Base-by-base conservation (phyloP, 2,329 filamentous ascomycete species). In the Trichoderma aggressivum region DNA sequence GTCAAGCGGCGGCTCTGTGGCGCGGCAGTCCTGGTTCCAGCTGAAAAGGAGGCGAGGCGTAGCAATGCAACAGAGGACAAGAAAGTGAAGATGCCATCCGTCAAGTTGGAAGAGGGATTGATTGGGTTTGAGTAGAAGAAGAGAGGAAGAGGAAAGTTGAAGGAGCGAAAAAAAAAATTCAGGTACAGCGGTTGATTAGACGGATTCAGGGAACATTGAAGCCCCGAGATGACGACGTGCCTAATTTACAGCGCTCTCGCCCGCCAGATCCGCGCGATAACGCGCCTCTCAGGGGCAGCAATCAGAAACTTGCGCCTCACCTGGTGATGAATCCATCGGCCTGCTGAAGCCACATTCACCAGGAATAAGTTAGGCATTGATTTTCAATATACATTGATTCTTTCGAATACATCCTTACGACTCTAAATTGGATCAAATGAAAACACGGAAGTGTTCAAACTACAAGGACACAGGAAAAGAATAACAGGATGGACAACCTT, bases 201-300 rank as follows among this genome's bases (percentile, higher is more conserved):
- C 30, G 30, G n/a, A 16, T 32, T 7, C 43, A 58, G 67, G 67
- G 59, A 60, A 68, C n/a, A 24, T 53, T 24, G 47, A 53, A 53
- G 47, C 47, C n/a, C 55, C 36, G 55, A 63, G 67, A 70, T 70
- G 67, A 63, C 59, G 39, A 69, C 16, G 16, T 16, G 56, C 64
- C 67, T 70, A 70, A 63, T 70, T 32, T 63, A 70, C 66, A 69
- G 66, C 66, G 53, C 66, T 69, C 55, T 50, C 39, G 21, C 65
- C 65, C 65, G 65, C 36, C 36, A 68, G 65, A 47, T 60, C 65
- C 65, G 65, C 67, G 16, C 30, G 67, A 70, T 61, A 70, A 70
- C 60, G 67, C 67, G 43, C 47, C 56, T 69, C 66, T 69, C 66
- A 69, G 66, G 65, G 65, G 65, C 47, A 10, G 56, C 18, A 21